Evolutionary conservation across 257 asterid genomes (phyloP), one percentile per base, ranked within the genome.

Genomic region (Capsicum chinense): DNA sequence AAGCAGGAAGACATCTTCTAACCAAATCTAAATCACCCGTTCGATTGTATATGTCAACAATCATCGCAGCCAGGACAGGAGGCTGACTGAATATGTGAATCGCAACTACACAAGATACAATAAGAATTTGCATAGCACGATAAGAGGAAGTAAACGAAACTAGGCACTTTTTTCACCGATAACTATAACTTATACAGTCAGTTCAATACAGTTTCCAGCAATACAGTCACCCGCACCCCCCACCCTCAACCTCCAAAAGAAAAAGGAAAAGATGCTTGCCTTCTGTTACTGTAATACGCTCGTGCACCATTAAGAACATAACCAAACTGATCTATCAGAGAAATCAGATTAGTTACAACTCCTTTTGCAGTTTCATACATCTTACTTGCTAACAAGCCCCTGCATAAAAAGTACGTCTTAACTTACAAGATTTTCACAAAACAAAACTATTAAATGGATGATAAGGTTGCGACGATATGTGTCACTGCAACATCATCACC

Each of bases 301-400:
- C 98, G 89, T 19, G 99, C 98, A 62, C 99, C 99, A 83, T 96
- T 96, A 84, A 96, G 98, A 76, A 92, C 97, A 80, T 89, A 80
- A 13, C 98, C 98, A 33, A 81, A 96, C 87, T 88, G 86, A 83
- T 96, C 88, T 9, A 94, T 64, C 37, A 93, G 87, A 39, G 97
- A 90, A 67, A 96, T 82, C 73, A 96, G 97, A 90, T 94, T 96
- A 74, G 84, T 85, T 35, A 96, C 97, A 26, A 94, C 91, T 86
- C 98, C 98, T 85, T 90, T 94, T 17, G 99, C 98, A 8, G 97
- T 94, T 82, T 92, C 94, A 6, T 88, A 88, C 99, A 96, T 96
- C 87, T 92, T 93, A 84, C 99, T 93, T 17, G 89, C 98, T 83
- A 96, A 76, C 89, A 96, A 89, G 6, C 99, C 99, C 92, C 99